Percentiles rank a stretch among this genome's conserved stretches.
Conservation (phyloP, 2,329 filamentous ascomycete species). For the Fusarium sp. region DNA sequence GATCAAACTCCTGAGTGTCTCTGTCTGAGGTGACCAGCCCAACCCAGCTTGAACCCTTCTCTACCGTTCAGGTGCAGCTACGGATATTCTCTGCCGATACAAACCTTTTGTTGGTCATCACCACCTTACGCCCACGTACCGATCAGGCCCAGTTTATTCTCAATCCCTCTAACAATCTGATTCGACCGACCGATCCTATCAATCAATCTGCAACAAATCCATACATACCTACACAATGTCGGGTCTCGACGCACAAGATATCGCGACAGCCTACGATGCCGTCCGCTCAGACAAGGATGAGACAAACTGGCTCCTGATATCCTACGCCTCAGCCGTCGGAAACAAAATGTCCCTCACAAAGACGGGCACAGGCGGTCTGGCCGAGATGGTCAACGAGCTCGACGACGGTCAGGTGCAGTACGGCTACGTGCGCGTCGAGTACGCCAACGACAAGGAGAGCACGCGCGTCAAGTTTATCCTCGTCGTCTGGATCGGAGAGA, state of each 20-base stretch:
- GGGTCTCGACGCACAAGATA: conserved; percentile 67
- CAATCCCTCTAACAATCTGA: conserved; percentile 22
- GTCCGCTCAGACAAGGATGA: conserved; percentile 74
- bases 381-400: conserved; percentile 66
- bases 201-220: background rate
- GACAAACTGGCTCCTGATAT: conserved; percentile 75
- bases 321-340: conserved; percentile 65
- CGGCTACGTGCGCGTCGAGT: conserved; percentile 73
- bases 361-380: conserved; percentile 70
- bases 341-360: conserved; percentile 66
- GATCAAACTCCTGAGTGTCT: conserved; percentile 17
- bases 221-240: conserved; percentile 55
- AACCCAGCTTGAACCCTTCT: conserved; percentile 27
- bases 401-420: conserved; percentile 72
- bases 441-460: conserved; percentile 77
- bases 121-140: background rate
- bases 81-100: background rate
- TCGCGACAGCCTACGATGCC: conserved; percentile 72
- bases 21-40: conserved; percentile 6
- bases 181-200: conserved; percentile 23
- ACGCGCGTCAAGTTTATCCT: conserved; percentile 75
- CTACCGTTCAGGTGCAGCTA: background rate
- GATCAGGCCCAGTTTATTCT: conserved; percentile 35
- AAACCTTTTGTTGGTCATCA: conserved; percentile 8
- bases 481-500: conserved; percentile 74